Percentiles rank a stretch among this genome's conserved stretches.
phyloP scores from a whole-genome alignment of 1,139 yeast genomes.

The Blastobotrys buckinghamii region DNA sequence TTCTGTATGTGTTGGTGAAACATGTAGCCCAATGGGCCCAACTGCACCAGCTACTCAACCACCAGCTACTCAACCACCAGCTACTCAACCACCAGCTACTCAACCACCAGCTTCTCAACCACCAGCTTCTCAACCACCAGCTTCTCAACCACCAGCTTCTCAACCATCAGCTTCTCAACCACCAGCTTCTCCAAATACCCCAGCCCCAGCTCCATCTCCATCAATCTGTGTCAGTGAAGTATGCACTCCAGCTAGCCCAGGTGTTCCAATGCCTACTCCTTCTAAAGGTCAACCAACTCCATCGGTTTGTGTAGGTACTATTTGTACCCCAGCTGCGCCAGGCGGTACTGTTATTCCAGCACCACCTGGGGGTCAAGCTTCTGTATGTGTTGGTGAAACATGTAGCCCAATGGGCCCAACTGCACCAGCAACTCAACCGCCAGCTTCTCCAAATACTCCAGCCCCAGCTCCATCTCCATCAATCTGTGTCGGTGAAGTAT shows the following conservation, averaged over 20 bases:
- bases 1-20: background rate
- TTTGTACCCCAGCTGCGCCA: constrained; percentile 1
- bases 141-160: background rate
- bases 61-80: background rate
- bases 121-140: background rate
- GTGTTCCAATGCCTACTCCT: background rate
- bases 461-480: background rate
- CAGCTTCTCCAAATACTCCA: background rate
- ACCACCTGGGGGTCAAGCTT: constrained; percentile 2
- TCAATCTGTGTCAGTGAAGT: background rate
- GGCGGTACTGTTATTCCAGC: background rate
- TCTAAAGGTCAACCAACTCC: background rate
- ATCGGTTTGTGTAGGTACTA: background rate
- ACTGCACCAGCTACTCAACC: background rate
- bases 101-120: background rate
- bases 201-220: background rate
- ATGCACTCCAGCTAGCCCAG: constrained; percentile 1
- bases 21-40: constrained; percentile 3
- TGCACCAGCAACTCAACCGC: background rate
- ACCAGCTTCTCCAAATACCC: background rate
- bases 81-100: background rate
- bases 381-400: background rate
- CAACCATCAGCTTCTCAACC: no score
- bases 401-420: constrained; percentile 4
- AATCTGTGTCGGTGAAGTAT: background rate